Evolutionary conservation across 352 stramenopile genomes (phyloP), one percentile per base, ranked within the genome.

Genomic region (Pythium biforme): DNA sequence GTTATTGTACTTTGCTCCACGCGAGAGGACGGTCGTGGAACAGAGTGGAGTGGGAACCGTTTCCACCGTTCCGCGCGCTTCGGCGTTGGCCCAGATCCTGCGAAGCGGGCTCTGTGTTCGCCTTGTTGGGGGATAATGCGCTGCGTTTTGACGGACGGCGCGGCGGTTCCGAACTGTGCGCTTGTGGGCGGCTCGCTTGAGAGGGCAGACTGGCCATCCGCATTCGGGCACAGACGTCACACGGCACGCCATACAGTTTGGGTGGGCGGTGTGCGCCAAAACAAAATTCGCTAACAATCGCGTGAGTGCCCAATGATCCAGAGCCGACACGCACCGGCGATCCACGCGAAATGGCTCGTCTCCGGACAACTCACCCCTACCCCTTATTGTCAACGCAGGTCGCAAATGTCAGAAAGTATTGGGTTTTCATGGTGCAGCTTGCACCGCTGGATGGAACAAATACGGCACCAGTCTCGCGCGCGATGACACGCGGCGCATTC

Each of bases 301-400:
- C 22, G 22, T 53, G 46, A 20, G 46, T 34, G 46, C 14, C 11
- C 31, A 14, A 12, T 1, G 34, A 54, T 54, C 48, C 48, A 53
- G 47, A 61, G 31, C 17, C 40, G 23, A 15, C 27, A 17, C 37
- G n/a, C 27, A 8, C 29, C 31, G 31, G 15, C 39, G 39, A 45
- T 45, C 39, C 43, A 52, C 47, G 33, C 33, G 56, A 63, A 56
- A 56, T 64, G 57, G 57, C 57, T 64, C 57, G 57, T 64, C 57
- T 64, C 49, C 26, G 47, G 46, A 48, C 39, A n/a, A 22, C 37
- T 23, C 14, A 40, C 46, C 31, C 56, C 57, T 55, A 64, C 3
- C 57, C 57, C 57, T 58, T 58, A 49, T 61, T 54, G 47, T 23
- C 19, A 10, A 29, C 22, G 22, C 39, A 56, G 33, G 22, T 45